Evolutionary conservation across 345 rosid genomes (phyloP), one percentile per base, ranked within the genome.

Genomic region (Excoecaria cochinchinensis): DNA sequence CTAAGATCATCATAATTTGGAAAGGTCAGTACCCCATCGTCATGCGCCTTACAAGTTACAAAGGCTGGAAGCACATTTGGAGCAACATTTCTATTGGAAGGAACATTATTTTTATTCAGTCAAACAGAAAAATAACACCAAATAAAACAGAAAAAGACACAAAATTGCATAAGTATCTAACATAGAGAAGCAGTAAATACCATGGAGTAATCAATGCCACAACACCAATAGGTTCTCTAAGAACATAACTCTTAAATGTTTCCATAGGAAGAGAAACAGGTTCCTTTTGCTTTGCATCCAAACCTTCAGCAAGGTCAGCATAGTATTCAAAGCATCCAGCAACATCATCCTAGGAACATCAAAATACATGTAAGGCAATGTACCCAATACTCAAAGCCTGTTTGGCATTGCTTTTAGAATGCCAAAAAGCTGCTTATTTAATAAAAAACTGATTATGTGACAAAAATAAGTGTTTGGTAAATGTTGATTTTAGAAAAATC

Each of bases 151-250:
- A 22, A 12, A 58, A 7, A 40, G 11, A 42, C 19, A 61, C 2
- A 39, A 62, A 46, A 39, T 4, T 22, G 25, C 55, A 70, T 16
- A 55, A 66, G 40, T 22, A 52, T 71, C 42, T 31, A 12, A 42
- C n/a, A 44, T 0, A 55, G 46, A 39, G 44, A 60, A 74, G 69
- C 36, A 70, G 72, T 1, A 65, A 55, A 51, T 92, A 95, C 99
- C 99, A 95, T 51, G 99, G 99, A 61, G 98, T 93, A 81, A 96
- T 96, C 75, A 96, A 79, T 17, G 90, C 98, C 78, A 96, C 98
- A 4, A 96, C 97, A 50, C 99, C 99, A 84, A 96, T 79, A 21
- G 99, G 97, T 77, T 96, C 99, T 85, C 85, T 90, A 67, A 91
- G 91, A 74, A 91, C 83, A 67, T 89, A 81, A 51, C 85, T 81